A percentile compares a stretch with the other conserved stretches of the same genome.
Conservation (phyloP, 1,284 basidiomycete genomes). For the Polyporus tsugae region DNA sequence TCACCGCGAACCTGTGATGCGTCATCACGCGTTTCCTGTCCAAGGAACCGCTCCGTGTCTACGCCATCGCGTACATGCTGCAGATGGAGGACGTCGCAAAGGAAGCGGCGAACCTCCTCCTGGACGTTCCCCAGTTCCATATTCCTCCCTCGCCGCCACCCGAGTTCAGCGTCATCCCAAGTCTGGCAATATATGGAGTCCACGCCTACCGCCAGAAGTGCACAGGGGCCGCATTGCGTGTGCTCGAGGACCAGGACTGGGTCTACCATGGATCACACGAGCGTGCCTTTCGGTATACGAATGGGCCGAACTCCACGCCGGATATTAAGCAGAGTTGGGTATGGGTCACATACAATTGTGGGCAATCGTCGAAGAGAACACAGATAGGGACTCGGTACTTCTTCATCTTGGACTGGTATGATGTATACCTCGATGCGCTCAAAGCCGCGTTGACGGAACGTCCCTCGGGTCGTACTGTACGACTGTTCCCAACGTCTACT, state of each 20-base stretch:
- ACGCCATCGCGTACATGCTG: conserved; percentile 24
- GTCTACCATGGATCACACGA: too few species aligned
- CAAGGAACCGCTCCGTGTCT: conserved; percentile 21
- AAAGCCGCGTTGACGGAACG: not conserved
- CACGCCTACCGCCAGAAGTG: not conserved
- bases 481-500: not conserved
- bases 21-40: conserved; percentile 11
- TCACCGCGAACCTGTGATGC: conserved; percentile 9
- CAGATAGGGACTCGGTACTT: too few species aligned
- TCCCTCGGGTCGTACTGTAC: not conserved
- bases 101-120: not conserved
- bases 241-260: not conserved
- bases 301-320: too few species aligned
- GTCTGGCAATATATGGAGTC: not conserved
- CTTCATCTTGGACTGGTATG: too few species aligned
- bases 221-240: not conserved
- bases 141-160: not conserved
- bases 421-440: not conserved
- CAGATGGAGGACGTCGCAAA: conserved; percentile 13
- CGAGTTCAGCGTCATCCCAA: not conserved
- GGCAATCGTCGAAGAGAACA: not conserved
- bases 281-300: too few species aligned
- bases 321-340: not conserved
- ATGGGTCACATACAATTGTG: not conserved
- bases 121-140: not conserved